Base-by-base conservation (phyloP, 768 basidiomycete genomes). In the Vararia minispora region DNA sequence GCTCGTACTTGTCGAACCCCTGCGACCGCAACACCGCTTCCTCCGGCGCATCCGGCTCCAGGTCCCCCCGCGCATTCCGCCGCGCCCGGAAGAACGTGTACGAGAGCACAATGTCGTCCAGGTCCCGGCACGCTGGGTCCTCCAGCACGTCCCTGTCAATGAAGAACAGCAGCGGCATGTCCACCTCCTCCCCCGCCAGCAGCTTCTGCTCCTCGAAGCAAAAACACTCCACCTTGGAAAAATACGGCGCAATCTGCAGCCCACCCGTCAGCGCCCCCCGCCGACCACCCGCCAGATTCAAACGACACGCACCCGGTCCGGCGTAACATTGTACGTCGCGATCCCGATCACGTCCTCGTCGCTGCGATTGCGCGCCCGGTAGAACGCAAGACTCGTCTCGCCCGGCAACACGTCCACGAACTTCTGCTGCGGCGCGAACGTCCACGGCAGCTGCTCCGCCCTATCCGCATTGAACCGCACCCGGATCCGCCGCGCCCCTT, bases 171-270 rank as follows among this genome's bases (percentile, higher is more conserved):
- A 99, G 70, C 3, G 95, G 95, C 74, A 99, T 88, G 59, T 99
- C 95, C 24, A 99, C 85, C 60, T 97, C 91, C 62, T 99, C 95
- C 21, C 83, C 81, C 0, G 92, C 91, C 18, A 95, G 66, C 8
- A 99, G 74, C 50, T 80, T 85, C 60, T 99, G 95, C 56, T 99
- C 95, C 58, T 99, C 95, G 49, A 99, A 99, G 60, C 95, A 99
- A 66, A 99, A 99, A 49, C 95, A 99, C 58, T 99, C 95, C 10
- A 99, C 90, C 64, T 99, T 99, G 35, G 92, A 90, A 55, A 99
- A 99, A 59, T 98, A 98, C 0, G 94, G 91, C 7, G 95, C 95
- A 48, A 98, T 73, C 94, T 97, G 52, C n/a, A 37, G 7, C 18
- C 18, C 35, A 31, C 13, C 11, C 20, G 20, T 22, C 25, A 21